Base-by-base conservation (phyloP, 495 filamentous ascomycete genomes). In the Penicillium antarcticum region DNA sequence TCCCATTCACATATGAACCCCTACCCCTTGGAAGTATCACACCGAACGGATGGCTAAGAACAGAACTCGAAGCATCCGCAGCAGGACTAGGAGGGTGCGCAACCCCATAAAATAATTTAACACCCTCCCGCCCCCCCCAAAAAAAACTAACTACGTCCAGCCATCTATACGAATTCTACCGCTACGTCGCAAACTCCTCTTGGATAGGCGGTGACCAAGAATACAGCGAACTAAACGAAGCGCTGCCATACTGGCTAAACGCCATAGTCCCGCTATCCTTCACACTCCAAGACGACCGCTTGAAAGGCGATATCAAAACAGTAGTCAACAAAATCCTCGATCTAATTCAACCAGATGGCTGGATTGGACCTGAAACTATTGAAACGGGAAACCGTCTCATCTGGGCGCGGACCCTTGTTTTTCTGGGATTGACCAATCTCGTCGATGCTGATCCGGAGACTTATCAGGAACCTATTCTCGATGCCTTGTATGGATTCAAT, bases 181-280 rank as follows among this genome's bases (percentile, higher is more conserved):
- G 67, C 29, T 81, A 74, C 42, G 80, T 86, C 4, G 65, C 62
- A 2, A 54, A 86, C 49, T 78, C 73, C 4, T 60, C 65, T 13
- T 87, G 81, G 82, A 53, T 81, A 9, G 82, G 83, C 3, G 78
- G 80, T 2, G 62, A 65, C 17, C 58, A 67, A 5, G 81, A 86
- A 58, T 87, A 87, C 48, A 82, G 78, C 37, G 61, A 60, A 6
- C 68, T 86, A 3, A 73, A 84, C 48, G 83, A 87, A 64, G 76
- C 74, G 0, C 71, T 78, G 3, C 82, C 83, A 1, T 87, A 87
- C 58, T 87, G 83, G 84, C 77, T 84, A 50, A 86, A 86, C 55
- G 78, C 78, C 18, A 65, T 86, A 4, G 84, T 87, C 3, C 81
- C 84, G 11, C 70, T 86, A n/a, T 81, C 84, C 12, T 86, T 79